Evolutionary conservation across 1,284 basidiomycete species (phyloP).

Genomic region (Rhodotorula sp.): DNA sequence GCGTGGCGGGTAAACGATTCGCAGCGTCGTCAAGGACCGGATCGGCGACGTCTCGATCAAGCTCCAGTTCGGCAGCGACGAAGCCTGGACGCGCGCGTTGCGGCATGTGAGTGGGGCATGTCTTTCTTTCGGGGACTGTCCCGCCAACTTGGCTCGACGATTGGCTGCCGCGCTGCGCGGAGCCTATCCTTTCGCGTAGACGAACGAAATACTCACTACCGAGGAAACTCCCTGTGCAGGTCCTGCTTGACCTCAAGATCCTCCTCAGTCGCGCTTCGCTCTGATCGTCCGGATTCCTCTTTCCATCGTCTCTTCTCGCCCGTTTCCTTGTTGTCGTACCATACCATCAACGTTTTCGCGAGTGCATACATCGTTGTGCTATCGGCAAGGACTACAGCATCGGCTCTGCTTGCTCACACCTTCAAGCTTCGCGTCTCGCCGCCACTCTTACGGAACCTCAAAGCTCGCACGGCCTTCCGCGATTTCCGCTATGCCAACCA

Average conservation of each 20-base stretch:
- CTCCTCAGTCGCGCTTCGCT: conserved; percentile 33
- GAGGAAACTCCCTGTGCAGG: conserved; percentile 13
- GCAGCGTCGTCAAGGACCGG: conserved; percentile 85
- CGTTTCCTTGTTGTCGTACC: background rate
- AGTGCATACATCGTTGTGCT: background rate
- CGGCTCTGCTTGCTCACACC: background rate
- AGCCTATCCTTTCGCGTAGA: conserved; percentile 46
- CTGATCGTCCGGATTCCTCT: background rate
- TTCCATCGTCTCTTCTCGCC: background rate
- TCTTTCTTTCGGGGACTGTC: conserved; percentile 40
- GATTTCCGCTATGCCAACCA: no score
- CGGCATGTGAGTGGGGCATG: conserved; percentile 65
- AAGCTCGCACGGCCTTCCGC: no score
- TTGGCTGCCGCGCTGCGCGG: background rate
- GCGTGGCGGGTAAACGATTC: no score
- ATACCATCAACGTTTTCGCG: no score
- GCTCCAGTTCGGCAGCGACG: conserved; percentile 83
- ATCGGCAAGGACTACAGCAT: background rate
- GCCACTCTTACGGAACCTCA: no score
- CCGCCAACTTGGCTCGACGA: conserved; percentile 40
- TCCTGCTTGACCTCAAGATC: conserved; percentile 40
- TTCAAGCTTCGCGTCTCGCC: no score
- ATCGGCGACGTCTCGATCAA: conserved; percentile 95
- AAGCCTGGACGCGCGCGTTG: conserved; percentile 91
- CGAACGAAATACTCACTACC: background rate